Percentiles rank a stretch among this genome's conserved stretches.
phyloP scores from a whole-genome alignment of 129 eudicot genomes.

The Arctium lappa region DNA sequence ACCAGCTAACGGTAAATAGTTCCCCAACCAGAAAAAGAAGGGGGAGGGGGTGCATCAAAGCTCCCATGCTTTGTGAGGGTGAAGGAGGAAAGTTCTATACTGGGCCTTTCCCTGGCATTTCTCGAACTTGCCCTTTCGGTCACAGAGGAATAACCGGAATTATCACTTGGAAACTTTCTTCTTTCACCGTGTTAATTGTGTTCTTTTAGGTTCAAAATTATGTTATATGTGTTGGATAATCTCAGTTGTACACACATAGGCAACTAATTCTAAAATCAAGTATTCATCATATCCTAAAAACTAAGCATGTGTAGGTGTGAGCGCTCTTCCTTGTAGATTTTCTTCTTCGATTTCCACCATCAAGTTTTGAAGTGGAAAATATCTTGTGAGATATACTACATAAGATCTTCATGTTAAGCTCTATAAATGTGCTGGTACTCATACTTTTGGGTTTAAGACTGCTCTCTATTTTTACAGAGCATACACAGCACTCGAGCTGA shows the following conservation, averaged over 20 bases:
- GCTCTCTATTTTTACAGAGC: constrained; percentile 43
- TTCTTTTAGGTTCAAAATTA: no score
- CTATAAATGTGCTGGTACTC: neutral
- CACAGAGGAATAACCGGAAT: neutral
- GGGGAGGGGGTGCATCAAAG: neutral
- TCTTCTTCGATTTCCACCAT: neutral
- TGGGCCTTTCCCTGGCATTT: neutral
- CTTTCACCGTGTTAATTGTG: neutral
- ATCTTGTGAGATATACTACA: neutral
- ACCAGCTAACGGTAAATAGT: neutral
- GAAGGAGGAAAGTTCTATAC: no score
- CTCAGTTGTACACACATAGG: no score
- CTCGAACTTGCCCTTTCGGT: neutral
- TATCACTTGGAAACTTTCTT: neutral
- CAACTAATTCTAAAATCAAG: neutral
- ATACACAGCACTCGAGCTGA: constrained; percentile 58
- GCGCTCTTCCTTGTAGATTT: neutral
- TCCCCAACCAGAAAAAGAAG: neutral
- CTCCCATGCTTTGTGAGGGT: neutral
- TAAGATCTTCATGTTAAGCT: neutral
- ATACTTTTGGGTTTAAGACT: constrained; percentile 1
- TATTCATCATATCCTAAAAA: neutral
- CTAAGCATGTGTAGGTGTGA: neutral
- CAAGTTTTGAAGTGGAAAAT: neutral
- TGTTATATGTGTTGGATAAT: no score